Evolutionary conservation across 306 rosid species (phyloP), one percentile per base, ranked within the genome.

Genomic region (Pyrus betulifolia): DNA sequence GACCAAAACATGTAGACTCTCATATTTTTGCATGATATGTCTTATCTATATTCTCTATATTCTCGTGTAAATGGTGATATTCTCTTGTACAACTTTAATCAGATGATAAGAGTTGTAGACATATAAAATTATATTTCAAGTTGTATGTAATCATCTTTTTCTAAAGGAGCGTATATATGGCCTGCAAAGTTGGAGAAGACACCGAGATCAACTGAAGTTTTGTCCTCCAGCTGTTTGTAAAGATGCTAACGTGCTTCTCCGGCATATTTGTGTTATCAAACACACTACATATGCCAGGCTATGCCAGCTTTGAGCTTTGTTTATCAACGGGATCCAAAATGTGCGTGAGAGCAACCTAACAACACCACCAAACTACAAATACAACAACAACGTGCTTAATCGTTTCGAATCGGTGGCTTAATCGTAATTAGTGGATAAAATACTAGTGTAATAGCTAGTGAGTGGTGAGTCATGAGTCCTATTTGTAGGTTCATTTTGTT

Each of bases 171-270:
- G 28, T 21, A 69, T 10, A 33, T 42, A 13, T 40, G 54, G 78
- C 78, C 78, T 61, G 61, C 60, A 61, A 74, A 49, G 64, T 18
- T 6, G 69, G 60, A 44, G 46, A 74, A 74, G 59, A 30, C 25
- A 74, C 60, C 69, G 66, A 61, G 69, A 74, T 21, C 21, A 74
- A 19, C 54, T 59, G 46, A 62, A 62, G 49, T 18, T 74, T 62
- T 74, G 78, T 74, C 61, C 27, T 59, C 69, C 58, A 60, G 77
- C 69, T 44, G 23, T 21, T 66, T 21, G 27, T 74, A 18, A 74
- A 60, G 15, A 74, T 22, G 44, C 28, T 44, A 60, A 61, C 69
- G 18, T 27, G 69, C 38, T 40, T 25, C 68, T 15, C 19, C 69
- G 14, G 49, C 70, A 35, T 28, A 17, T 66, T 21, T 61, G 63